phyloP scores from a whole-genome alignment of 345 rosid species.

The Camelina hispida region DNA sequence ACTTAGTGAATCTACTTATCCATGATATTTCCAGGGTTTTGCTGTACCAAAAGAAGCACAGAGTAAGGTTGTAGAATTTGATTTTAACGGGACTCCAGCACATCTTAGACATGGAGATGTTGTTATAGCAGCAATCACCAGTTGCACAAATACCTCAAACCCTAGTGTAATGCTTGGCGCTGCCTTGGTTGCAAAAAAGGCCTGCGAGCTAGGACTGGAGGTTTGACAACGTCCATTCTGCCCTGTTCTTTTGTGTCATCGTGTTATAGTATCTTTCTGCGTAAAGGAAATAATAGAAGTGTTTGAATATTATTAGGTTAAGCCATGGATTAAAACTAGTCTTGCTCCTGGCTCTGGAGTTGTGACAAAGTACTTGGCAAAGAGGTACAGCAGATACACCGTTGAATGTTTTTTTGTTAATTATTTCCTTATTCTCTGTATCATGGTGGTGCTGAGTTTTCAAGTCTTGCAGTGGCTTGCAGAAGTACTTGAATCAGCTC shows the following conservation, averaged over 20 bases:
- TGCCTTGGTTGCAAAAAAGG: conserved; percentile 11
- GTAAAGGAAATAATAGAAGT: not conserved
- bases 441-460: not conserved
- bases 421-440: not conserved
- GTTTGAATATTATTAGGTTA: not conserved
- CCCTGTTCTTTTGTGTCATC: not conserved
- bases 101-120: conserved; percentile 8
- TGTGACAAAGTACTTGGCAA: conserved; percentile 10
- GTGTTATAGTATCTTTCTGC: not conserved
- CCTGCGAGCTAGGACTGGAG: conserved; percentile 5
- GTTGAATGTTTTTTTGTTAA: not conserved
- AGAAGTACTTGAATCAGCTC: conserved; percentile 3
- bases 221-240: not conserved
- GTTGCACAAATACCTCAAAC: conserved; percentile 8
- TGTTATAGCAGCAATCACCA: conserved; percentile 11
- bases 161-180: conserved; percentile 10
- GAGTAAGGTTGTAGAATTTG: not conserved
- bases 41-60: conserved; percentile 11
- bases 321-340: conserved; percentile 12
- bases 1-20: not conserved
- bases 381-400: not conserved
- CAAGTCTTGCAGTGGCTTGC: conserved; percentile 3
- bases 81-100: conserved; percentile 7
- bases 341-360: conserved; percentile 7
- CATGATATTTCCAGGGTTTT: conserved; percentile 1